Percentiles rank a stretch among this genome's conserved stretches.
Conservation (phyloP, 495 filamentous ascomycete species). For the Penicillium alfredii region DNA sequence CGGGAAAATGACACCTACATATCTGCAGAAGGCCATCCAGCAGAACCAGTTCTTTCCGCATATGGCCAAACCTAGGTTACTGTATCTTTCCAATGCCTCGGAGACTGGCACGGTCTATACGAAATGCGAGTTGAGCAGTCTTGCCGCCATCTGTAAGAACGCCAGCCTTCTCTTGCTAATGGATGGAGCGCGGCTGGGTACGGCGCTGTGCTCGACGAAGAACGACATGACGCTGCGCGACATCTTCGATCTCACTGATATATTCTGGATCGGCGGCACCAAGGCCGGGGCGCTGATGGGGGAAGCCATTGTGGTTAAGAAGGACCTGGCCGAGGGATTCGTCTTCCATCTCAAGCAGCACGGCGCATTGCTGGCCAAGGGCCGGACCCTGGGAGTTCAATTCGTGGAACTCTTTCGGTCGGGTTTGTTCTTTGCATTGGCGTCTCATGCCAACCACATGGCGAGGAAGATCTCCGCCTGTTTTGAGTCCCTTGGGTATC, state of each 20-base stretch:
- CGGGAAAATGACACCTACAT: conserved; percentile 37
- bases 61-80: conserved; percentile 37
- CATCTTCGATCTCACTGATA: conserved; percentile 34
- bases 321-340: conserved; percentile 33
- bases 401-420: conserved; percentile 39
- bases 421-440: conserved; percentile 35
- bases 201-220: conserved; percentile 28
- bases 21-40: conserved; percentile 29
- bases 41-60: conserved; percentile 41
- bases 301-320: conserved; percentile 38
- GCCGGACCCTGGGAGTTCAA: conserved; percentile 37
- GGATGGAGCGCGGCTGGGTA: conserved; percentile 39
- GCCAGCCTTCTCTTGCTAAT: conserved; percentile 33
- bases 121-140: conserved; percentile 24
- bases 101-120: conserved; percentile 40
- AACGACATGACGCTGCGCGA: conserved; percentile 34
- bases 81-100: conserved; percentile 42
- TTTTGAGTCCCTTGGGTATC: conserved; percentile 26
- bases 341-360: conserved; percentile 41
- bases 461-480: conserved; percentile 28
- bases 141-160: conserved; percentile 31
- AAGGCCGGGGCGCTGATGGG: conserved; percentile 40
- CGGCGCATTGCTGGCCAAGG: conserved; percentile 41
- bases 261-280: conserved; percentile 45
- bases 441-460: conserved; percentile 37